These are phyloP conservation scores for Blastocystis sp. DNA, from an alignment of 352 stramenopile genomes.

Conservation along the genomic window DNA sequence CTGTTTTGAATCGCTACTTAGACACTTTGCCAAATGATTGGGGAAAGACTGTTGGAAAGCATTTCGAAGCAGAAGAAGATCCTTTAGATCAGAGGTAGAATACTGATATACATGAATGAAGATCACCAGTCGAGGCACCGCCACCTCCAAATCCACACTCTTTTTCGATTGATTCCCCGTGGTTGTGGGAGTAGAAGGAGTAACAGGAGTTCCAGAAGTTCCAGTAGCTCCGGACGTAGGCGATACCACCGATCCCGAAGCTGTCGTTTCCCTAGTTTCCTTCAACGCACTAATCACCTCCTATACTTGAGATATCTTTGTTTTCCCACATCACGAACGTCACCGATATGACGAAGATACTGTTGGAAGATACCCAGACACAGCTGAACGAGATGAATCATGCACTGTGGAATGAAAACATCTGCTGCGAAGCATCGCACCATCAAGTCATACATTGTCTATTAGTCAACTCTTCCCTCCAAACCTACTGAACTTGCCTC, in stretches of 20 bases:
- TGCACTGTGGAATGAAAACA: constrained; percentile 17
- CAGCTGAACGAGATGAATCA: background rate
- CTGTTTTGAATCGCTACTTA: background rate
- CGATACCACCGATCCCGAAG: background rate
- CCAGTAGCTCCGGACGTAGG: background rate
- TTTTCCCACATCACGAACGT: background rate
- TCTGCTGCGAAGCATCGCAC: constrained; percentile 20
- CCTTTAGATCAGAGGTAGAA: background rate
- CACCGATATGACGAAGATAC: background rate
- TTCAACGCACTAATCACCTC: background rate
- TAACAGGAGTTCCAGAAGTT: background rate
- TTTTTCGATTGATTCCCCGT: no score
- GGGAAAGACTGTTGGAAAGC: background rate
- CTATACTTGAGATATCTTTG: background rate
- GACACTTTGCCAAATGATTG: background rate
- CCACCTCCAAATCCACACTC: background rate
- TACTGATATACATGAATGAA: background rate
- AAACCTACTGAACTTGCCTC: background rate
- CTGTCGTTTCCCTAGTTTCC: no score
- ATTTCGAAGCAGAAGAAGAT: background rate
- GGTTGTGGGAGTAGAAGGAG: no score
- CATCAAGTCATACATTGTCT: background rate
- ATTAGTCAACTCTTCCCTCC: background rate
- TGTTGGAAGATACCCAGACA: background rate
- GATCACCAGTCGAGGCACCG: background rate